A percentile compares a stretch with the other conserved stretches of the same genome.
phyloP scores from a whole-genome alignment of 345 rosid genomes.

The Trapa incisa region DNA sequence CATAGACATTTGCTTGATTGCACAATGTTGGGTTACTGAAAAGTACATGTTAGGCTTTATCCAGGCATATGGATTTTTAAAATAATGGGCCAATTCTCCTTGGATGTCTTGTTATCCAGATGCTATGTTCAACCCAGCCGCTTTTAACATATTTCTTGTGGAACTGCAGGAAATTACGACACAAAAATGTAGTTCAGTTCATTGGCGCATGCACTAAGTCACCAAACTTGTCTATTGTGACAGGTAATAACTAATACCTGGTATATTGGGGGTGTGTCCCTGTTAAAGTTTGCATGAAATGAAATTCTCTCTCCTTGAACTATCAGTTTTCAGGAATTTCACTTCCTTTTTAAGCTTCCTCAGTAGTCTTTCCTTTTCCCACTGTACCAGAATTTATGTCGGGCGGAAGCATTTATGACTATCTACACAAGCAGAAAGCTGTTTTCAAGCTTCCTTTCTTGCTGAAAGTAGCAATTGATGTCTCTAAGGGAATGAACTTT shows the following conservation, averaged over 20 bases:
- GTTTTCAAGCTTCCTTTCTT: constrained; percentile 80
- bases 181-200: constrained; percentile 92
- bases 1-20: neutral
- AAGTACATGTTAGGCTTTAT: neutral
- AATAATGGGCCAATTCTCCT: neutral
- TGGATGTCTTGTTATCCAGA: neutral
- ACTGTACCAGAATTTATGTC: constrained; percentile 61
- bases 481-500: constrained; percentile 96
- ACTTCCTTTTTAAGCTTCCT: neutral
- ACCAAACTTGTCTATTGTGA: constrained; percentile 78
- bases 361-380: constrained; percentile 6
- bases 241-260: constrained; percentile 35
- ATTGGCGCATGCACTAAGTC: constrained; percentile 97
- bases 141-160: neutral
- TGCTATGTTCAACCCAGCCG: neutral
- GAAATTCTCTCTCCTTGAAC: neutral
- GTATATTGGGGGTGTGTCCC: neutral
- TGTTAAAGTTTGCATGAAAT: neutral
- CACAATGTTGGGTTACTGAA: neutral
- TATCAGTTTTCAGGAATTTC: neutral
- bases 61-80: neutral
- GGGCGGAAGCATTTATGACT: constrained; percentile 98
- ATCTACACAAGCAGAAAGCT: constrained; percentile 87
- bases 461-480: constrained; percentile 82
- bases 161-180: constrained; percentile 78